Percentiles rank a stretch among this genome's conserved stretches.
Evolutionary conservation across 305 asterid genomes (phyloP).

Genomic region (Solanum hybrid): DNA sequence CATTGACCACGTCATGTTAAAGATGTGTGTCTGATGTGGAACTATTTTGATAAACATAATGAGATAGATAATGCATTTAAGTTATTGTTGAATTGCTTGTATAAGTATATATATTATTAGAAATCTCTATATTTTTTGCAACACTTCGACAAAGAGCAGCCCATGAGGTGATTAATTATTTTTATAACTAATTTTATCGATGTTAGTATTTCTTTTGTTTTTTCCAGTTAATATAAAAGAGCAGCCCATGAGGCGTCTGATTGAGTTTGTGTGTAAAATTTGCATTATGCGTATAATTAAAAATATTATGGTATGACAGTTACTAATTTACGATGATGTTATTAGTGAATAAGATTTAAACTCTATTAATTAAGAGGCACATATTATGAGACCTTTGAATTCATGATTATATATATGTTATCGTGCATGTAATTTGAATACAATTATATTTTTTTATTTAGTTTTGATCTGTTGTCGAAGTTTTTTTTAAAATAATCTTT

Average conservation of each 20-base stretch:
- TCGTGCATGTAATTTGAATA: background rate
- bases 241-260: background rate
- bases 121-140: background rate
- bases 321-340: background rate
- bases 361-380: background rate
- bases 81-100: background rate
- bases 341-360: background rate
- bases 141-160: background rate
- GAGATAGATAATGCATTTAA: background rate
- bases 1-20: too few species aligned
- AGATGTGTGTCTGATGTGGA: too few species aligned
- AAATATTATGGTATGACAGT: background rate
- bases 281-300: background rate
- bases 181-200: background rate
- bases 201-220: background rate
- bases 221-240: background rate
- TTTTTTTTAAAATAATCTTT: rapidly evolving
- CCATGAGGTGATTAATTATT: background rate
- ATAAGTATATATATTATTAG: too few species aligned
- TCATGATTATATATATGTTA: background rate
- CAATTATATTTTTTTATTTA: background rate
- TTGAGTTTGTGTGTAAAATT: background rate
- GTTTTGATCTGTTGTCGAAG: rapidly evolving
- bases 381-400: background rate
- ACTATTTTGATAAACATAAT: background rate